Evolutionary conservation across 352 stramenopile species (phyloP).

Genomic region (Phytophthora pseudosyringae): DNA sequence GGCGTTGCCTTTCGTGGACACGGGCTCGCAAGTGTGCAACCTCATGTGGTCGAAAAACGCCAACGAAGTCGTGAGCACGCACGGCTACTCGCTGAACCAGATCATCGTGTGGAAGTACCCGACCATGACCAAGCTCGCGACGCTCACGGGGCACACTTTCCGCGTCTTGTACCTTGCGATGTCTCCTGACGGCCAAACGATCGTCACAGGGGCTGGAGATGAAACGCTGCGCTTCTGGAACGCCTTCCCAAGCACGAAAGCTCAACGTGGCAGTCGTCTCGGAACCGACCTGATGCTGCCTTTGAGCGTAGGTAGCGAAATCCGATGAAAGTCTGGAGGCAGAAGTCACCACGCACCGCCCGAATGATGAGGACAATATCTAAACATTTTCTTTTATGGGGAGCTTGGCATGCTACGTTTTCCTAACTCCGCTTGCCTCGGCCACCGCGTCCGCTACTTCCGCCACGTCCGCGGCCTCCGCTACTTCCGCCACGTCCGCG

Average conservation of each 20-base stretch:
- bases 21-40: slow-evolving; percentile 97
- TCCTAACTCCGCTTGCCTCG: slow-evolving; percentile 50
- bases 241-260: slow-evolving; percentile 92
- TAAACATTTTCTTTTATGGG: slow-evolving; percentile 38
- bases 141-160: slow-evolving; percentile 96
- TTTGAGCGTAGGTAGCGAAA: slow-evolving; percentile 60
- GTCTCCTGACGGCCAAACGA: slow-evolving; percentile 96
- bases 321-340: slow-evolving; percentile 47
- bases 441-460: slow-evolving; percentile 31
- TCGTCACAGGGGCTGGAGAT: slow-evolving; percentile 97
- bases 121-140: slow-evolving; percentile 96
- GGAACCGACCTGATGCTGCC: slow-evolving; percentile 66
- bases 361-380: slow-evolving; percentile 33
- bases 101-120: slow-evolving; percentile 98
- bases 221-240: slow-evolving; percentile 99
- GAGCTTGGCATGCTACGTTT: background rate
- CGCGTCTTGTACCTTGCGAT: slow-evolving; percentile 97
- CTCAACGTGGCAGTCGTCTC: slow-evolving; percentile 53
- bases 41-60: slow-evolving; percentile 97
- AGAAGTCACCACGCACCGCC: slow-evolving; percentile 1
- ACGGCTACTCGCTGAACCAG: slow-evolving; percentile 98
- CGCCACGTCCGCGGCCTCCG: slow-evolving; percentile 32
- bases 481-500: slow-evolving; percentile 22
- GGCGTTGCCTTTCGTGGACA: slow-evolving; percentile 94
- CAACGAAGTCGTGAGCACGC: slow-evolving; percentile 98